Base-by-base conservation (phyloP, 352 stramenopile species). In the Globisporangium perplexum region DNA sequence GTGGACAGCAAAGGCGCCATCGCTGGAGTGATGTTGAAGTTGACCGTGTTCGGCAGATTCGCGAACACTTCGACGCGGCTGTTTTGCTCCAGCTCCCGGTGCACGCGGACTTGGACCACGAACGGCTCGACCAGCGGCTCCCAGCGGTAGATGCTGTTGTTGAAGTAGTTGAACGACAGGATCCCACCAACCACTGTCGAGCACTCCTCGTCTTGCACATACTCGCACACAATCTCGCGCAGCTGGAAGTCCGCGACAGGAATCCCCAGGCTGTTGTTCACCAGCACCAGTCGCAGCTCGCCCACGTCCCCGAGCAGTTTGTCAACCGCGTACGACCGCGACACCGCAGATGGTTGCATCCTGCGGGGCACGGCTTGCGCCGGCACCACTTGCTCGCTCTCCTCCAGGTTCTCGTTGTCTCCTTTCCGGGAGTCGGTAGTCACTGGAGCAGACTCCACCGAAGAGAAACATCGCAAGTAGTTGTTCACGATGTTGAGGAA, bases 111-210 rank as follows among this genome's bases (percentile, higher is more conserved):
- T 59, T 95, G 83, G 12, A 82, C 63, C 20, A 88, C 69, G 47
- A 95, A 93, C 20, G 85, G 85, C 50, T 95, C 85, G 15, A 95
- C 68, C 3, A 95, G 63, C 22, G 85, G 85, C 57, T 95, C 85
- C 85, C 85, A 95, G 49, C 83, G 77, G 50, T 95, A 95, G 55
- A 95, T 95, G 50, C 85, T 93, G 64, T 95, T 95, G 69, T 95
- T 95, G 64, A 95, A 95, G 57, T 93, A 95, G 56, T 93, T 92
- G 55, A 92, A 78, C 26, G 83, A 75, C 47, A 95, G 36, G 18
- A 88, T 91, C 6, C 76, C 81, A 15, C 85, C 85, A 42, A 91
- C 61, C 10, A 79, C 85, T 23, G 84, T 88, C 28, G 81, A 90
- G 52, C 80, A 91, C 38, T 90, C 82, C 57, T 94, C 79, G 47